Conservation (phyloP, 805 yeast species). For the Maudiozyma barnettii region DNA sequence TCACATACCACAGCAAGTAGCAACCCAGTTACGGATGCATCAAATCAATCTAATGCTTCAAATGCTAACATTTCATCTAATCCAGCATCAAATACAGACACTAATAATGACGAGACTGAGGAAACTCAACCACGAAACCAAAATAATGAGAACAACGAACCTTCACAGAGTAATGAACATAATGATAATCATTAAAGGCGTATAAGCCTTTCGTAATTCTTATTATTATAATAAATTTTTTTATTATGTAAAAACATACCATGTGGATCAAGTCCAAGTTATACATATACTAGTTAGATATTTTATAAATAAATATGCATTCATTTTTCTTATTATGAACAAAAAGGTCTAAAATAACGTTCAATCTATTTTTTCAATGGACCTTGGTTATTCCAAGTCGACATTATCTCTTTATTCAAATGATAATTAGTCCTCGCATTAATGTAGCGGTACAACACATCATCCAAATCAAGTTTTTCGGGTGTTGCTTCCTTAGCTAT, state of each 20-base stretch:
- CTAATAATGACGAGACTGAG: neutral
- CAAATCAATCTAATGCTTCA: neutral
- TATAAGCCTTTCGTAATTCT: too few species aligned
- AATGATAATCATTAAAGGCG: neutral
- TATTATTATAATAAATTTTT: too few species aligned
- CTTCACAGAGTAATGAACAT: neutral
- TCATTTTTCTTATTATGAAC: neutral
- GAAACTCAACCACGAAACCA: neutral
- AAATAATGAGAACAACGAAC: neutral
- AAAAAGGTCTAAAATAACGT: too few species aligned
- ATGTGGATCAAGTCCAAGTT: too few species aligned
- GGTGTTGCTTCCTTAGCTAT: conserved; percentile 6
- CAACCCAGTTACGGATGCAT: neutral
- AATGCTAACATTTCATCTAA: neutral
- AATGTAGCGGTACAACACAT: conserved; percentile 36
- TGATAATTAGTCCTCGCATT: conserved; percentile 36
- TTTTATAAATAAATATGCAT: neutral
- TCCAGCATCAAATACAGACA: neutral
- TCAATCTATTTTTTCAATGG: conserved; percentile 6
- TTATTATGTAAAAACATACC: too few species aligned
- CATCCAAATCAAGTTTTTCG: conserved; percentile 25
- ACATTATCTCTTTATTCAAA: conserved; percentile 37
- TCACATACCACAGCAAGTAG: neutral
- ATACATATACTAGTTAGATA: neutral
- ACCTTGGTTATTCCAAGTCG: conserved; percentile 32